Conservation (phyloP, 2,329 filamentous ascomycete species). For the Rutstroemia sp. region DNA sequence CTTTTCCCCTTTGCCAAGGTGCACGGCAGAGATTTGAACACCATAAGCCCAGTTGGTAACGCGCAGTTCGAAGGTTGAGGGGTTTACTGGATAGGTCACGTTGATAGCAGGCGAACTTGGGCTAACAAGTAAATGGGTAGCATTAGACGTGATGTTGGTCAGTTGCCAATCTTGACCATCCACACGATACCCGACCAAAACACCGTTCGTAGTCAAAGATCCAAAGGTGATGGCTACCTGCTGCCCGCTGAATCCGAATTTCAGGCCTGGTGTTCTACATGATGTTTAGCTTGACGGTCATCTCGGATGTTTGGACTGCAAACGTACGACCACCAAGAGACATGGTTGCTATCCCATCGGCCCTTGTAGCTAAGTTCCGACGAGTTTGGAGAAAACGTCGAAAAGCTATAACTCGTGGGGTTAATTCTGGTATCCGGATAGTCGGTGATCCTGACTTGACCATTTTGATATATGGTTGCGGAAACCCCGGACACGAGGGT, state of each 20-base stretch:
- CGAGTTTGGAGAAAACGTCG: conserved; percentile 42
- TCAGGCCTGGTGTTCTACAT: conserved; percentile 30
- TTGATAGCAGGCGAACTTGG: conserved; percentile 38
- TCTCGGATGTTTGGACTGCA: not conserved
- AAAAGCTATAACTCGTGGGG: conserved; percentile 33
- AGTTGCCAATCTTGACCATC: conserved; percentile 52
- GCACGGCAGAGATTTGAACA: conserved; percentile 47
- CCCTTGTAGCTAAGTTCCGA: conserved; percentile 54
- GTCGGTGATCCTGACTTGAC: conserved; percentile 34
- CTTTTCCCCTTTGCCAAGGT: conserved; percentile 37
- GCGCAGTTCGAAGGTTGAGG: conserved; percentile 47
- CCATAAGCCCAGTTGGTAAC: conserved; percentile 56
- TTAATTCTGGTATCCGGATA: conserved; percentile 36
- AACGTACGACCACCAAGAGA: conserved; percentile 53
- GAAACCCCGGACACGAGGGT: conserved; percentile 7
- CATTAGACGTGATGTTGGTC: conserved; percentile 49
- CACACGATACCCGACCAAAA: conserved; percentile 52
- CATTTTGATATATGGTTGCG: conserved; percentile 26
- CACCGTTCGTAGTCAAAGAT: conserved; percentile 22
- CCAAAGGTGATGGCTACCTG: conserved; percentile 22
- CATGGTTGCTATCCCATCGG: conserved; percentile 51
- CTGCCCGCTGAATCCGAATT: conserved; percentile 22
- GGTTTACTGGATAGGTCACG: conserved; percentile 35
- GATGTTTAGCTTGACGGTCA: conserved; percentile 2
- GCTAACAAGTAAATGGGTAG: conserved; percentile 48